Base-by-base conservation (phyloP, 306 rosid species). In the Rosa rugosa region DNA sequence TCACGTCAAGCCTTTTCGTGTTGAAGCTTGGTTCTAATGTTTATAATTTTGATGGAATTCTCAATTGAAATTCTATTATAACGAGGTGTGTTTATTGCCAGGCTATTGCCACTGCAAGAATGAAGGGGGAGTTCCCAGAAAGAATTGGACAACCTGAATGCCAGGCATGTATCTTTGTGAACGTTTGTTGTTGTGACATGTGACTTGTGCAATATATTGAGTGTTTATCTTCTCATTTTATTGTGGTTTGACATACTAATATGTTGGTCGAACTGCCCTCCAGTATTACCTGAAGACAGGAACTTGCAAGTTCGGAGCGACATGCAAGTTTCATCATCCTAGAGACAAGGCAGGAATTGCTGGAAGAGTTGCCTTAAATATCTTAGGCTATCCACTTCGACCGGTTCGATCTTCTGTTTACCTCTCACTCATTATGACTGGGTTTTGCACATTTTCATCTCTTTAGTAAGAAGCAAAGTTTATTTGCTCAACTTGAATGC, bases 111-210 rank as follows among this genome's bases (percentile, higher is more conserved):
- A 82, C 99, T 63, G 97, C 99, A 73, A 85, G 97, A 88, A 92
- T 94, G 99, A 94, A 94, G 80, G 99, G 99, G 49, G 99, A 94
- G 77, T 92, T 84, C 83, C 99, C 99, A 13, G 99, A 94, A 87
- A 89, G 99, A 84, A 79, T 87, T 68, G 99, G 99, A 77, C 99
- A 94, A 83, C 95, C 97, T 40, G 99, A 94, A 86, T 94, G 99
- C 84, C 99, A 94, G 97, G 99, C 87, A 92, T 75, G 97, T 89
- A 69, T 84, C 82, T 87, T 74, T 80, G 14, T 22, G 66, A 40
- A 69, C 38, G 42, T 27, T 18, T 56, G 31, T 18, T 41, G 54
- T 68, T 41, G 8, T 66, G 45, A 13, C 63, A 27, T 47, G 75
- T 8, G n/a, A 25, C 47, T 38, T 65, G 45, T 65, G 20, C 40